Evolutionary conservation across 164 flowering plant species (phyloP).

Genomic region (Warburgia ugandensis): DNA sequence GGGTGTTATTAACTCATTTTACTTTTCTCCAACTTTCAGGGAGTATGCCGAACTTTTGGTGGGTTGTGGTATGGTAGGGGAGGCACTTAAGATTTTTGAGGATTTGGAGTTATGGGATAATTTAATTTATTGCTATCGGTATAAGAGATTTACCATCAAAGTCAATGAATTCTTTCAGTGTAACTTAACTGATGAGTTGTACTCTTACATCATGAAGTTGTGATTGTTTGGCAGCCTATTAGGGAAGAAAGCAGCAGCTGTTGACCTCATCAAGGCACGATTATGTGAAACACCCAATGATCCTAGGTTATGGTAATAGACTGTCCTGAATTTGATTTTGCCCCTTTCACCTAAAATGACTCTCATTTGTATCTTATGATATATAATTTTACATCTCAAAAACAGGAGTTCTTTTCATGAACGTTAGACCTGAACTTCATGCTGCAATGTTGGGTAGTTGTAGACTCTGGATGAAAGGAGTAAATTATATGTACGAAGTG

Average conservation of each 20-base stretch:
- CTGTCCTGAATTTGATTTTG: not conserved
- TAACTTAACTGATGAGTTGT: slow-evolving; percentile 4
- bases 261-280: slow-evolving; percentile 75
- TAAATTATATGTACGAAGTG: too few relatives aligned
- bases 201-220: slow-evolving; percentile 3
- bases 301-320: slow-evolving; percentile 75
- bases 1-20: not conserved
- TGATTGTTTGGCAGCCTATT: slow-evolving; percentile 35
- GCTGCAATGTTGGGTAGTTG: too few relatives aligned
- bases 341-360: too few relatives aligned
- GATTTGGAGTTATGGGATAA: slow-evolving; percentile 94
- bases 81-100: slow-evolving; percentile 78
- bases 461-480: too few relatives aligned
- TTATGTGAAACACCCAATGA: slow-evolving; percentile 60
- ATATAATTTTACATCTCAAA: not conserved
- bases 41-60: slow-evolving; percentile 83
- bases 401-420: too few relatives aligned
- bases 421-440: too few relatives aligned
- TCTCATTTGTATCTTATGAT: not conserved
- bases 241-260: slow-evolving; percentile 90
- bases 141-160: slow-evolving; percentile 5
- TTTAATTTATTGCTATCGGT: slow-evolving; percentile 82
- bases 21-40: slow-evolving; percentile 25
- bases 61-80: slow-evolving; percentile 78
- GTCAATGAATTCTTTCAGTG: not conserved